Evolutionary conservation across 768 basidiomycete genomes (phyloP), one percentile per base, ranked within the genome.

Genomic region (Pseudohyphozyma bogoriensis): DNA sequence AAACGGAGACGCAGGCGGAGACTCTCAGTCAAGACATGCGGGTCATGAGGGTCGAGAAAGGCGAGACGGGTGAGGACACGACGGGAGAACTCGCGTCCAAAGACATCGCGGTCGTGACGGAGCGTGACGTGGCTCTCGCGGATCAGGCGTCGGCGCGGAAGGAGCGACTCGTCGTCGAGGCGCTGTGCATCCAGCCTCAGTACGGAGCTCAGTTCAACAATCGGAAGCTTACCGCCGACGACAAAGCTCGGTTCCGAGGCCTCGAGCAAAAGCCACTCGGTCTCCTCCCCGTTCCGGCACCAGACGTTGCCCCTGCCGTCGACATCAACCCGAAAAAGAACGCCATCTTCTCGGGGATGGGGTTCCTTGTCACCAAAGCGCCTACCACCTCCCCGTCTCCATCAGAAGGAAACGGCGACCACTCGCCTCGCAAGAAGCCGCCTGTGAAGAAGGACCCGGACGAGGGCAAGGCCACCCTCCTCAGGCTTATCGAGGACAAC

Each of bases 91-190:
- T 80, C 20, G 56, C 65, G 2, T 67, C 80, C 35, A 40, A 47
- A 15, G 74, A 78, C 22, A 70, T 86, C 60, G 75, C 77, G 45
- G 76, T 88, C 57, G 77, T 80, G 3, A 73, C 75, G 37, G 79
- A 78, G 56, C 78, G 79, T 3, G 76, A 85, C 53, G 69, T 69
- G 39, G 56, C 61, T 18, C 11, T 26, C 42, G 13, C 46, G 3
- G 16, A 74, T 72, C 52, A 75, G 76, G 28, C 86, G 84, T 84
- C 73, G 74, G 22, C 77, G 82, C 29, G 37, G 52, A 40, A 56
- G 47, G 18, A 59, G 6, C 55, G 59, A 31, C 32, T 67, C 6
- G 36, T 20, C 3, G 35, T 67, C 47, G 36, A 32, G 0, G 56
- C 53, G 1, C 26, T 67, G n/a, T 24, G 51, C 39, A 45, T 69